Conservation (phyloP, 2,329 filamentous ascomycete genomes). For the Fusarium continuum region DNA sequence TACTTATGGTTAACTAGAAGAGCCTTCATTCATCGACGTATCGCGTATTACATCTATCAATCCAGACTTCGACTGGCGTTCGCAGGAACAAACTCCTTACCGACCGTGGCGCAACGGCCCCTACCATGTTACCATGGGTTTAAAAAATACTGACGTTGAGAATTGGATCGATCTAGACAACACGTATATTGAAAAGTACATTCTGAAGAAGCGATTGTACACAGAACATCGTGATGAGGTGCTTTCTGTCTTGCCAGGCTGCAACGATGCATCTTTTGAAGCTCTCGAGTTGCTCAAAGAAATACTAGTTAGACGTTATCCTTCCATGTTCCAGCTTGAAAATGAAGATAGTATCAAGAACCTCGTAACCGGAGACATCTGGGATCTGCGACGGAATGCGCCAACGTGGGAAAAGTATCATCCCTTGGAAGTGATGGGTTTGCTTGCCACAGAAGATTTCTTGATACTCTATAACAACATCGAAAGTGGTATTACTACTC, state of each 20-base stretch:
- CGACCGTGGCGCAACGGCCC: not conserved
- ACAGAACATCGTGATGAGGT: not conserved
- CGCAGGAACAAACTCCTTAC: not conserved
- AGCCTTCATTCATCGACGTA: not conserved
- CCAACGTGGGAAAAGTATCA: not conserved
- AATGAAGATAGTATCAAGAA: not conserved
- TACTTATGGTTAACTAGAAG: not conserved
- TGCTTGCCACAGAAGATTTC: not conserved
- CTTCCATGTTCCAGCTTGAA: not conserved
- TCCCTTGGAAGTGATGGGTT: not conserved
- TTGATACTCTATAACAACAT: not conserved
- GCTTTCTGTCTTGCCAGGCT: not conserved
- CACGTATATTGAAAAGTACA: not conserved
- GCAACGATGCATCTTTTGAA: not conserved
- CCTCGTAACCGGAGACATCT: not conserved
- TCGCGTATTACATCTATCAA: not conserved
- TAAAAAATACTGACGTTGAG: not conserved
- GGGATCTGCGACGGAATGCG: not conserved
- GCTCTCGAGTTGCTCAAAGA: not conserved
- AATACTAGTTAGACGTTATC: not conserved
- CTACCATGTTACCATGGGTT: not conserved
- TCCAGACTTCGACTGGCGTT: not conserved
- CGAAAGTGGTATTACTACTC: not conserved
- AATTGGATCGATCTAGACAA: not conserved
- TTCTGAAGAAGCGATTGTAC: not conserved